Base-by-base conservation (phyloP, 1,284 basidiomycete genomes). In the Anthracocystis walkeri region DNA sequence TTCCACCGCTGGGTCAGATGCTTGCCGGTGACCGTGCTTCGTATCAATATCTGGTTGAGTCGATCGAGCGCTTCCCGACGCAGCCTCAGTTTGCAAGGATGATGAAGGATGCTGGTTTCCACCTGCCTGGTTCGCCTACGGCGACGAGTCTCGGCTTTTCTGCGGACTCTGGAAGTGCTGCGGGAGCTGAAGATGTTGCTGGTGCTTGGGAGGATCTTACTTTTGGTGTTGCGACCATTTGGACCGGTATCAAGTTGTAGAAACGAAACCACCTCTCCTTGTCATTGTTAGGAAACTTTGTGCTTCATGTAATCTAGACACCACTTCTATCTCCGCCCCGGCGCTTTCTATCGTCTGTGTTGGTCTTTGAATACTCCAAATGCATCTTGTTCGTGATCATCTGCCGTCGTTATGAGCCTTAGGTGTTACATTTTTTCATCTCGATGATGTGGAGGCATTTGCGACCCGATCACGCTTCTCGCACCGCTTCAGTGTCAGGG, bases 21-120 rank as follows among this genome's bases (percentile, higher is more conserved):
- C 88, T 99, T n/a, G 93, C 95, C 8, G 93, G 93, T 4, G 96
- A 99, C 86, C 90, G 95, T 40, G 92, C 91, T 33, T 97, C 95
- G 20, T 99, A 99, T 86, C 77, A 85, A 86, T 99, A 99, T 86
- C 89, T 99, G 46, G 93, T 99, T 56, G 97, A 99, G 87, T 97
- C 95, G 40, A 99, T 99, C 82, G 92, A 95, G 63, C 90, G 90
- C 77, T 99, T 99, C 88, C 96, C 96, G 35, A 88, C 90, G 21
- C 96, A 98, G 86, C 88, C 90, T 25, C 91, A 94, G 57, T 99
- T 99, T 87, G 92, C 95, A 14, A 87, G 90, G 82, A 93, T 99
- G 95, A 86, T 87, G 68, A 71, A 75, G 29, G 75, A 85, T 8
- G 87, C 87, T 0, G 87, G 87, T 18, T 87, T 87, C 77, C 81